A percentile compares a stretch with the other conserved stretches of the same genome.
Conservation (phyloP, 805 yeast genomes). For the Candida alai region DNA sequence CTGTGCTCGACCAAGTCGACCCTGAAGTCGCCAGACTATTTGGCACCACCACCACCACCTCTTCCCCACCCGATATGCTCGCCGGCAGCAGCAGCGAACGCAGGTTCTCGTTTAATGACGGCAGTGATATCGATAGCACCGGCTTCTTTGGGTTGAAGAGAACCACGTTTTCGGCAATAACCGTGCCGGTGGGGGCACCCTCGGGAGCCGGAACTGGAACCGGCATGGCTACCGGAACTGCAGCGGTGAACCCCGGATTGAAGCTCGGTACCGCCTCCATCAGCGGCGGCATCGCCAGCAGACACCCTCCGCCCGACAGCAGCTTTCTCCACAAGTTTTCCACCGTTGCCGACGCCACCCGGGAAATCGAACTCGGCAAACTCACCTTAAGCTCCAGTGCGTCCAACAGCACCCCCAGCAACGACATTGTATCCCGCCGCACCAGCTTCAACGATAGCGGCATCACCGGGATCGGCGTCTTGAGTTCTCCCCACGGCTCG, state of each 20-base stretch:
- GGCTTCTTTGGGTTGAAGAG: conserved; percentile 44
- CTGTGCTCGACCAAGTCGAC: conserved; percentile 38
- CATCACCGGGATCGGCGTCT: conserved; percentile 17
- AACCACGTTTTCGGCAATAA: conserved; percentile 45
- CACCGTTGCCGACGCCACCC: conserved; percentile 64
- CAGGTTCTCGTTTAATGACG: conserved; percentile 40
- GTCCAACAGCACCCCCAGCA: conserved; percentile 44
- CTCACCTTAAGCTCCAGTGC: conserved; percentile 19
- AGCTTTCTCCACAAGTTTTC: conserved; percentile 61
- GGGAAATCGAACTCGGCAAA: conserved; percentile 52
- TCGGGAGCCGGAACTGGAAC: conserved; percentile 3
- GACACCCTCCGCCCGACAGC: conserved; percentile 45
- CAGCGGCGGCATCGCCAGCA: conserved; percentile 49
- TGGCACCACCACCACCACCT: conserved; percentile 6
- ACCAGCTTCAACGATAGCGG: conserved; percentile 42
- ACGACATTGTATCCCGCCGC: conserved; percentile 37
- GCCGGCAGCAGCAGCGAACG: conserved; percentile 18
- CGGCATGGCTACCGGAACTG: conserved; percentile 17
- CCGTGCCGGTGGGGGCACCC: conserved; percentile 38
- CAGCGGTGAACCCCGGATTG: conserved; percentile 19
- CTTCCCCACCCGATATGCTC: conserved; percentile 6
- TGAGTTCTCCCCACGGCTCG: conserved; percentile 36
- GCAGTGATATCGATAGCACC: conserved; percentile 36
- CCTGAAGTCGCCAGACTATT: conserved; percentile 37
- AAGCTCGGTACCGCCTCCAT: conserved; percentile 60